Evolutionary conservation across 2,329 filamentous ascomycete genomes (phyloP), one percentile per base, ranked within the genome.

Genomic region (Aspergillus carbonarius): DNA sequence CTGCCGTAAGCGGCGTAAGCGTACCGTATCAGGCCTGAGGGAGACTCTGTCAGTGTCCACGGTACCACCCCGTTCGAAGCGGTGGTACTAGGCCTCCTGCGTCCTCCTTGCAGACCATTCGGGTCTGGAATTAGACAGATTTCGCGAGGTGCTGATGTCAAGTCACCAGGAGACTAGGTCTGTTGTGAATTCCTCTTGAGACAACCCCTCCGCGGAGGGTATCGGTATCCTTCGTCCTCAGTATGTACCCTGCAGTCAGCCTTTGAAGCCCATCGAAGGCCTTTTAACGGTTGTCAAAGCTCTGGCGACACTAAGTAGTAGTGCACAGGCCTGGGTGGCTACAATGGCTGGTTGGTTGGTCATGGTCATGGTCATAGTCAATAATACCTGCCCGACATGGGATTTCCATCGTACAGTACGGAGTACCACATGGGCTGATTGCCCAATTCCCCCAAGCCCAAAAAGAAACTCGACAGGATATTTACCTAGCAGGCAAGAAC

Each of bases 1-100:
- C 61, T 59, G 44, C 59, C 56, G 47, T 56, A 60, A 61, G 54
- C 44, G 54, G 58, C 46, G 30, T 60, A 57, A 54, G 42, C 59
- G 52, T 49, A 54, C 27, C 44, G 44, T 55, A 57, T 57, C 53
- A 17, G 17, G 17, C 49, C 9, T 18, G 17, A 13, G 23, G 18
- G 9, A 7, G 1, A 27, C 12, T 49, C 39, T 10, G 15, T 20
- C 42, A 23, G 23, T 18, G n/a, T 17, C 8, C 13, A 30, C 47
- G 18, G 32, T 37, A 50, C 18, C 30, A 50, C 18, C 23, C 39
- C 39, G 39, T 32, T 17, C 25, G 44, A n/a, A 30, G 44, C 23
- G 9, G 39, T 46, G 13, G 15, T 15, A 34, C 25, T 54, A 20
- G 27, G 55, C 46, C 27, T 54, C 40, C 25, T 23, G 57, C 51